A percentile compares a stretch with the other conserved stretches of the same genome.
These are phyloP conservation scores for Wickerhamomyces pijperi DNA, from an alignment of 805 yeast species.

Conservation along the genomic window DNA sequence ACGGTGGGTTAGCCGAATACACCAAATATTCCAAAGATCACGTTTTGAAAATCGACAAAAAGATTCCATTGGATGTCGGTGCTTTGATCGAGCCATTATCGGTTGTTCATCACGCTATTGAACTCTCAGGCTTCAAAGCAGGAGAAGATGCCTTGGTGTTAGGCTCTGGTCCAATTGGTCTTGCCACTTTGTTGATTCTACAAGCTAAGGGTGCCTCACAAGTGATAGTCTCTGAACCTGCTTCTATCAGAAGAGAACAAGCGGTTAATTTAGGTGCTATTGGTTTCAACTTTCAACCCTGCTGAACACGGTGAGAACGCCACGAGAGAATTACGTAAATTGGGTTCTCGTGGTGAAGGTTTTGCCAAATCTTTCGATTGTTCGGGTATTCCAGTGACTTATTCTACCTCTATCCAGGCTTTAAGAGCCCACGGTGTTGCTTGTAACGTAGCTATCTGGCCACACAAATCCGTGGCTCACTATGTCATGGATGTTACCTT, in stretches of 20 bases:
- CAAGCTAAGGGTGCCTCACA: constrained; percentile 36
- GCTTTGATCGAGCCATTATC: constrained; percentile 49
- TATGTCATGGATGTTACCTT: constrained; percentile 34
- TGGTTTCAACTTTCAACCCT: constrained; percentile 34
- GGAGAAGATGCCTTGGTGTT: constrained; percentile 39
- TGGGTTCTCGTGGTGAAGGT: constrained; percentile 31
- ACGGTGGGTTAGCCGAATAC: constrained; percentile 37
- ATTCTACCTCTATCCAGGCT: constrained; percentile 28
- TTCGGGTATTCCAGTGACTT: constrained; percentile 39
- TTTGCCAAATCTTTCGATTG: constrained; percentile 43
- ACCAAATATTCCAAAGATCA: constrained; percentile 28
- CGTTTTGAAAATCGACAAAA: constrained; percentile 27
- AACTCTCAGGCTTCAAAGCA: constrained; percentile 28
- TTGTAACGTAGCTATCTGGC: constrained; percentile 40
- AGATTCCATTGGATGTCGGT: constrained; percentile 38
- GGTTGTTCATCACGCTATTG: constrained; percentile 49
- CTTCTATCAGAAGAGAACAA: constrained; percentile 46
- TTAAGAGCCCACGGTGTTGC: constrained; percentile 32
- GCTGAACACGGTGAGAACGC: constrained; percentile 21
- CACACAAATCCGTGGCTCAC: constrained; percentile 30
- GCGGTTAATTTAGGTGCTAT: constrained; percentile 38
- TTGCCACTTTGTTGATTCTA: constrained; percentile 43
- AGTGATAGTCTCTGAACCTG: constrained; percentile 53
- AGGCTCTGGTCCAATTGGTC: constrained; percentile 57
- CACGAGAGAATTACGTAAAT: constrained; percentile 20